phyloP scores from a whole-genome alignment of 495 filamentous ascomycete species.

The Glarea lozoyensis region DNA sequence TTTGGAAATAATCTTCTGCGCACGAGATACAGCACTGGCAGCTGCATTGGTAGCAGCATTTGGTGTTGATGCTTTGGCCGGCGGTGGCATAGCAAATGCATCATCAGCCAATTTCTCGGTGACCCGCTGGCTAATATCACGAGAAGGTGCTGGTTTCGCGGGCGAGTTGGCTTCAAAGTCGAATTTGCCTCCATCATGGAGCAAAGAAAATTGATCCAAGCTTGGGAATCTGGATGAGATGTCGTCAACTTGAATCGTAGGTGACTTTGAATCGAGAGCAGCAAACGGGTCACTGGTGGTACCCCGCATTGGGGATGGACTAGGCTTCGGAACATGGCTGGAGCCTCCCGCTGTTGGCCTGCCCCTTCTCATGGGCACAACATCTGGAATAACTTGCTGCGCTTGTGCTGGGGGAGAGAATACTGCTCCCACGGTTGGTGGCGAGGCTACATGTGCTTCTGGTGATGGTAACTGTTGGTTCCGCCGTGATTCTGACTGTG shows the following conservation, averaged over 20 bases:
- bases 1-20: constrained; percentile 42
- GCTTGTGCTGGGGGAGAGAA: constrained; percentile 60
- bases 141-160: constrained; percentile 39
- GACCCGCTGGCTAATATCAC: constrained; percentile 63
- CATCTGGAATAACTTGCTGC: constrained; percentile 72
- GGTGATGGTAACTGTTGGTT: constrained; percentile 53
- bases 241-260: constrained; percentile 56
- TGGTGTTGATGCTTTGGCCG: constrained; percentile 14
- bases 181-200: constrained; percentile 84
- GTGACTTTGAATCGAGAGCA: constrained; percentile 62
- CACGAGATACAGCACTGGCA: constrained; percentile 35
- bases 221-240: constrained; percentile 80
- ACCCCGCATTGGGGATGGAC: constrained; percentile 63
- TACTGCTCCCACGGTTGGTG: constrained; percentile 59
- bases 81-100: constrained; percentile 51
- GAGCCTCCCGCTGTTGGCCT: constrained; percentile 52
- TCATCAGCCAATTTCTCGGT: constrained; percentile 83
- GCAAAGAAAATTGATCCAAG: constrained; percentile 83
- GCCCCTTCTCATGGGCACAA: constrained; percentile 89
- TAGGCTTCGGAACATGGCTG: constrained; percentile 44
- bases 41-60: constrained; percentile 30
- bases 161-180: constrained; percentile 59
- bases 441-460: constrained; percentile 30
- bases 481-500: constrained; percentile 39
- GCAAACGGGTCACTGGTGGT: constrained; percentile 81